Evolutionary conservation across 805 yeast species (phyloP).

Genomic region (Kuraishia borneana): DNA sequence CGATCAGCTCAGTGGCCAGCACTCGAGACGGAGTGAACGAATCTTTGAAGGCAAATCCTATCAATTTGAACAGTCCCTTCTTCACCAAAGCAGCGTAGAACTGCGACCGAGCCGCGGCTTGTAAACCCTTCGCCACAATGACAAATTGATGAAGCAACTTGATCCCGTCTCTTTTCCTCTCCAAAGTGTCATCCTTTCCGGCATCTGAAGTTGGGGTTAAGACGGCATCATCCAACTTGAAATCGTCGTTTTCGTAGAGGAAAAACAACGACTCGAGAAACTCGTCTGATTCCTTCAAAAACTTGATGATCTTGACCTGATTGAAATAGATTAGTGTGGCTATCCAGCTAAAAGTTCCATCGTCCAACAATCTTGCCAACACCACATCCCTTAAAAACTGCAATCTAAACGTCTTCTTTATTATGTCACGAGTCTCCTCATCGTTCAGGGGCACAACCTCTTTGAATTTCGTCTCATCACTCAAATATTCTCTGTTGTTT

Average conservation of each 20-base stretch:
- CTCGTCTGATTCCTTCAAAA: conserved; percentile 34
- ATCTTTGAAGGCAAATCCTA: conserved; percentile 61
- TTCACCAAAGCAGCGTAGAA: conserved; percentile 56
- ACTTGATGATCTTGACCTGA: conserved; percentile 56
- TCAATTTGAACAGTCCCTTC: conserved; percentile 58
- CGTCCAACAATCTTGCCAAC: conserved; percentile 73
- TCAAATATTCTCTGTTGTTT: conserved; percentile 59
- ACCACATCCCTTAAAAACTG: conserved; percentile 84
- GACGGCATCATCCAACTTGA: neutral
- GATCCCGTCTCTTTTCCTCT: conserved; percentile 56
- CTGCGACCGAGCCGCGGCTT: conserved; percentile 45
- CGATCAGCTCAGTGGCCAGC: conserved; percentile 70
- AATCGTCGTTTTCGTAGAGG: conserved; percentile 30
- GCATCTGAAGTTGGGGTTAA: neutral
- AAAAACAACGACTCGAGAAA: conserved; percentile 51
- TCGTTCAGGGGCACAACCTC: conserved; percentile 59
- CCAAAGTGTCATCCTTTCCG: conserved; percentile 4
- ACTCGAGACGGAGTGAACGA: conserved; percentile 37
- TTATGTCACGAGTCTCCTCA: conserved; percentile 35
- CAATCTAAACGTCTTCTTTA: conserved; percentile 65
- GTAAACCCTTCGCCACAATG: conserved; percentile 58
- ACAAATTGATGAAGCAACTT: conserved; percentile 73
- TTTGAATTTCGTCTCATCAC: conserved; percentile 49
- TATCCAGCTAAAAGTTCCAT: conserved; percentile 57
- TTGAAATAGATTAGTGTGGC: conserved; percentile 56